Evolutionary conservation across 164 flowering plant species (phyloP), one percentile per base, ranked within the genome.

Genomic region (Tetrastigma voinierianum): DNA sequence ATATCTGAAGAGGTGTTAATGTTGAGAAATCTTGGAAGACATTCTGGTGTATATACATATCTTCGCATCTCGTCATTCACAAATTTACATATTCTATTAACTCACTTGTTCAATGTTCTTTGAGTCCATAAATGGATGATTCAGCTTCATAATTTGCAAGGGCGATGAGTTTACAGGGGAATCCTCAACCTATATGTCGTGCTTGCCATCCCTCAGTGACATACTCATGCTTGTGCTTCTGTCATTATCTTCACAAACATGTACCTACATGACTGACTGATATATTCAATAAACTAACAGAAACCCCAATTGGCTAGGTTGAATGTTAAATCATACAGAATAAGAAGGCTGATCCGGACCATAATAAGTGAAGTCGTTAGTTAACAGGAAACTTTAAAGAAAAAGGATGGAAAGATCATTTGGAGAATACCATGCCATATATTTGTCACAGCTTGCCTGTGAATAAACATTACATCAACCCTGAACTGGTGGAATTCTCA

Each of bases 241-340:
- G 47, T 53, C 53, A 23, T 70, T 67, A 9, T 43, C 45, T 45
- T 57, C 3, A 10, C 44, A 54, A 61, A 47, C 44, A 24, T 13
- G 43, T 57, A 66, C 53, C 70, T 74, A 70, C 67, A 65, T 13
- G 18, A 24, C 20, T 13, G 18, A 24, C 32, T 14, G 11, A 53
- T 44, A 15, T n/a, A 14, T 56, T 45, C 57, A 18, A 57, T 32
- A 14, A 19, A 20, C 62, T 57, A 21, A 20, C 24, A 18, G 21
- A 23, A 25, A 51, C 9, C 55, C 11, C 15, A 40, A 57, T 61
- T 40, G 51, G 15, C 58, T 51, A 59, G 12, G 9, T 51, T 20
- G 18, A 58, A 51, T 19, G 52, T 46, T n/a, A 24, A 57, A 32
- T 10, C 7, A 48, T 10, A 56, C 11, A 17, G 45, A 20, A 9